Base-by-base conservation (phyloP, 371 early-diverging fungal genomes). In the Batkoa obscura region DNA sequence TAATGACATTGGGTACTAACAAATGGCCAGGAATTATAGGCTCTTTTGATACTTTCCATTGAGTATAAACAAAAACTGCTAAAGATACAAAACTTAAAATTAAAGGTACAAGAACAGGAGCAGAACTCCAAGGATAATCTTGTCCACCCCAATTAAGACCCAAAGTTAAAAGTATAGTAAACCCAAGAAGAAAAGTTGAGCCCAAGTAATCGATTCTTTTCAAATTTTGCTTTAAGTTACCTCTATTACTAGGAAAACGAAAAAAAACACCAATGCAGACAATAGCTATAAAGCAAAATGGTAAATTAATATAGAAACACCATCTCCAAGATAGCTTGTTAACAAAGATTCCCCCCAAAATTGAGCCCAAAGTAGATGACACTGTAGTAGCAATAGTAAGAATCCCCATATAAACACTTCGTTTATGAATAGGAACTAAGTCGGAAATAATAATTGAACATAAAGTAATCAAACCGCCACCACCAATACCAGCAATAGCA, bases 401-500 rank as follows among this genome's bases (percentile, higher is more conserved):
- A 12, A 37, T 13, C 4, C 17, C 10, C 3, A 51, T 3, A 17
- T 51, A 51, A 3, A 37, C 4, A 23, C 12, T 0, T 3, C 52
- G 3, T 23, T 37, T 12, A 17, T 37, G 17, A 8, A 51, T 3
- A 10, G 52, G 52, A 8, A 51, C 52, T 2, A 51, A 9, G 38
- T 51, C 66, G 6, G 64, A 61, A 43, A 78, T 67, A 47, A 74
- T 72, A 58, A 75, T 71, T 58, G 74, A 61, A 57, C 69, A 67
- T 52, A 65, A 47, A 15, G 70, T 59, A 49, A 73, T 64, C 43
- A 76, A 63, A 30, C 68, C 68, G 32, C 83, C 86, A n/a, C 82
- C 75, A n/a, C 82, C 83, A 12, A 80, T 58, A 30, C 85, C 85
- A 15, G 76, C 71, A 32, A 80, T 61, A 5, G 74, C 81, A 39